Percentiles rank a stretch among this genome's conserved stretches.
phyloP scores from a whole-genome alignment of 192 early-diverging fungal genomes.

The Mortierella antarctica region DNA sequence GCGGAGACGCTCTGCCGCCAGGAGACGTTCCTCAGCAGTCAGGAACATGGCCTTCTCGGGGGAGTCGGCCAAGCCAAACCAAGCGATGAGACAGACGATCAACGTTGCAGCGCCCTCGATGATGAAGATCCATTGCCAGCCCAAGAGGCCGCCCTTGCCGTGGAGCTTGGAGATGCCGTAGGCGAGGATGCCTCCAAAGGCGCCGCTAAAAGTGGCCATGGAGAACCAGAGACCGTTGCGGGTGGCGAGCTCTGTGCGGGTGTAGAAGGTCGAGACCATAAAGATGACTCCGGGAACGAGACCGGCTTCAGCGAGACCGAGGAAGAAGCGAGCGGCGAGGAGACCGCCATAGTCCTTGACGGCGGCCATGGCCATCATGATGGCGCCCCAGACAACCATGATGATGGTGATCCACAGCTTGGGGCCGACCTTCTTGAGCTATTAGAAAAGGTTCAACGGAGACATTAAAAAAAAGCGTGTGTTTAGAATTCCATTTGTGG shows the following conservation, averaged over 20 bases:
- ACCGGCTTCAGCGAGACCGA: conserved; percentile 22
- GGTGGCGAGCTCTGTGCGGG: conserved; percentile 57
- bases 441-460: background rate
- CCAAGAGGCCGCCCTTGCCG: conserved; percentile 49
- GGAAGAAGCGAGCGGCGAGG: conserved; percentile 50
- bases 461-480: conserved; percentile 37
- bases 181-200: conserved; percentile 70
- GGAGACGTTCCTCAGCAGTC: conserved; percentile 52
- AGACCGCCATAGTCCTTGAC: conserved; percentile 46
- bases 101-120: conserved; percentile 66
- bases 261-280: conserved; percentile 61
- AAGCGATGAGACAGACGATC: conserved; percentile 39
- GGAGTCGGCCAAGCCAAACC: conserved; percentile 54
- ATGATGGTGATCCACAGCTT: conserved; percentile 62
- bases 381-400: conserved; percentile 59
- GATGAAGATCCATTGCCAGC: conserved; percentile 76
- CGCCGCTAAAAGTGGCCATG: conserved; percentile 59
- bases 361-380: conserved; percentile 59
- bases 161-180: conserved; percentile 67
- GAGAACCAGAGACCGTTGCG: conserved; percentile 63
- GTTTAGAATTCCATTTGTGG: background rate
- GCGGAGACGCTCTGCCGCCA: conserved; percentile 49
- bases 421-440: conserved; percentile 67
- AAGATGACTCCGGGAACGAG: background rate
- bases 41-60: conserved; percentile 59